Conservation (phyloP, 2,329 filamentous ascomycete genomes). For the Sporothrix pseudoabietina region DNA sequence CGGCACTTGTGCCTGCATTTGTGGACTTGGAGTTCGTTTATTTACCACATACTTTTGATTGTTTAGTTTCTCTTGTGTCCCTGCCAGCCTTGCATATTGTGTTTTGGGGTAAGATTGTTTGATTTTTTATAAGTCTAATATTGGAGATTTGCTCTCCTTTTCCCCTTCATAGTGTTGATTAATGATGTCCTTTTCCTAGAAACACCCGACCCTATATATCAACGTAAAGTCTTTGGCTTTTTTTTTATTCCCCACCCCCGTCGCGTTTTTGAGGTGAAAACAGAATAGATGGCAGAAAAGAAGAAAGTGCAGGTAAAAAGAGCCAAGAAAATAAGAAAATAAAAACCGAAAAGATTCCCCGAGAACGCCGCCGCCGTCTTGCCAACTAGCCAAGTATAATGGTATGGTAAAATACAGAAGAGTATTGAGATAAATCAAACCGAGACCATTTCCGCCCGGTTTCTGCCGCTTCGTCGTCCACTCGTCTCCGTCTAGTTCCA, state of each 20-base stretch:
- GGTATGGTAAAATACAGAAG: slow-evolving; percentile 17
- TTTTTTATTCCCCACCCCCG: slow-evolving; percentile 2
- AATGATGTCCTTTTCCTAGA: not conserved
- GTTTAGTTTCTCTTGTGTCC: not conserved
- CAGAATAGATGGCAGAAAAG: not conserved
- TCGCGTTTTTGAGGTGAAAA: not conserved
- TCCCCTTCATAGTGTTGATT: not conserved
- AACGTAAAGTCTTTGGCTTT: not conserved
- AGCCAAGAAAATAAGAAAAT: not conserved
- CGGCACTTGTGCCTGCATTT: slow-evolving; percentile 16
- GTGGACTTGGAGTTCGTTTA: slow-evolving; percentile 14
- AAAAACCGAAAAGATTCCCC: slow-evolving; percentile 8
- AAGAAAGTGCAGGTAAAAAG: not conserved
- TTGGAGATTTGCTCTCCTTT: not conserved
- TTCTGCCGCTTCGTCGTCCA: not conserved
- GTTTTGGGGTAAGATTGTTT: not conserved
- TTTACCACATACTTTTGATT: not conserved
- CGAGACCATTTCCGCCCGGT: not conserved
- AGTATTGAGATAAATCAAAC: slow-evolving; percentile 14
- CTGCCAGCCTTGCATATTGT: not conserved
- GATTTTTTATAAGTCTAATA: not conserved
- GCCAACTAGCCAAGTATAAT: slow-evolving; percentile 14
- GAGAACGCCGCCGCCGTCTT: slow-evolving; percentile 25
- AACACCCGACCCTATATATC: not conserved
- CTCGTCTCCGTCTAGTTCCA: slow-evolving; percentile 46